phyloP scores from a whole-genome alignment of 2,329 filamentous ascomycete species.

The Bimuria novae-zelandiae region DNA sequence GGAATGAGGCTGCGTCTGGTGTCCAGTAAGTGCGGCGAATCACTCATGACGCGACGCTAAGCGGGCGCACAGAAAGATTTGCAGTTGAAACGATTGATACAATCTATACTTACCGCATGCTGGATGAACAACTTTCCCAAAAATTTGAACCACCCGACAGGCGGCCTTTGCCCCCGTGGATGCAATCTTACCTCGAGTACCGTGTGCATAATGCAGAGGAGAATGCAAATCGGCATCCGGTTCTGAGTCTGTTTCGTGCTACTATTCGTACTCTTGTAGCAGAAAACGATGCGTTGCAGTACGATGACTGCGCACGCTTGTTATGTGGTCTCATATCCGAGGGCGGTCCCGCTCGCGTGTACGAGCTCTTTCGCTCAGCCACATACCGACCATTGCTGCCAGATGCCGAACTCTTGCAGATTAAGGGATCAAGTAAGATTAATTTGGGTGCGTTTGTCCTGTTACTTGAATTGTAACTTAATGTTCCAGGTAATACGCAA shows the following conservation, averaged over 20 bases:
- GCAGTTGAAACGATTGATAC: slow-evolving; percentile 1
- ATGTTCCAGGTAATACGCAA: background rate
- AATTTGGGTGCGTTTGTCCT: background rate
- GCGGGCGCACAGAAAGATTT: background rate
- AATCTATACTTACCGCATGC: background rate
- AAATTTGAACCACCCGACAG: no score
- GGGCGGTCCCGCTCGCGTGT: background rate
- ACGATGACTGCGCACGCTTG: background rate
- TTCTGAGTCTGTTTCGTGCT: background rate
- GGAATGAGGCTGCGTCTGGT: background rate
- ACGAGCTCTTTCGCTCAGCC: background rate
- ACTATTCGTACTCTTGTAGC: background rate
- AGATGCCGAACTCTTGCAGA: background rate
- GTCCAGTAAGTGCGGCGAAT: background rate
- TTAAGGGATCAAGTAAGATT: background rate
- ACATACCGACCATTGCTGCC: background rate
- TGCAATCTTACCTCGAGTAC: background rate
- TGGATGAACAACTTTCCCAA: background rate
- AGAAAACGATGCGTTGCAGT: background rate
- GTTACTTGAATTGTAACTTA: background rate
- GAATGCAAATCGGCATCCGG: background rate
- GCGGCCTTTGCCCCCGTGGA: background rate
- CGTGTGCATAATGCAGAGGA: background rate
- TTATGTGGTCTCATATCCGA: background rate
- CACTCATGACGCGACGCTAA: background rate